Conservation (phyloP, 371 early-diverging fungal species). For the Syncephalis plumigaleata region DNA sequence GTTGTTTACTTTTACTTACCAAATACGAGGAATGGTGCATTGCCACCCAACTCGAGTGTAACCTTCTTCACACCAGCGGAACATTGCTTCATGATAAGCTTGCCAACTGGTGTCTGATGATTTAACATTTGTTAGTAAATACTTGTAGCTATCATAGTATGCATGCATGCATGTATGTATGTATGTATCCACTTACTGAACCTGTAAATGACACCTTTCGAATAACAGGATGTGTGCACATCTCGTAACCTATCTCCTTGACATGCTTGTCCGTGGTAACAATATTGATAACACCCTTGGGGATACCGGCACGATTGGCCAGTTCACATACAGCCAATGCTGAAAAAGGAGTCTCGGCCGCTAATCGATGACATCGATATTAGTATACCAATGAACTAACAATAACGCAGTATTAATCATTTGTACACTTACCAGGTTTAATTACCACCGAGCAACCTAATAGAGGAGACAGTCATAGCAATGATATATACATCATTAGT, state of each 20-base stretch:
- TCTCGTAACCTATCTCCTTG: slow-evolving; percentile 42
- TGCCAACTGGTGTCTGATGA: slow-evolving; percentile 43
- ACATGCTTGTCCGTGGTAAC: slow-evolving; percentile 43
- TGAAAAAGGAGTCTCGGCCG: slow-evolving; percentile 67
- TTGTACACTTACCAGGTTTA: slow-evolving; percentile 30
- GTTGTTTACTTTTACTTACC: too few species aligned
- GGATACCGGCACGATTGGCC: slow-evolving; percentile 65
- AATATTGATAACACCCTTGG: slow-evolving; percentile 73
- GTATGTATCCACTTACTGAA: slow-evolving; percentile 43
- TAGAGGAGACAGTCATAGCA: too few species aligned
- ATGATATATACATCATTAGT: too few species aligned
- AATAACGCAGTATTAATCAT: background rate
- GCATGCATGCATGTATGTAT: too few species aligned
- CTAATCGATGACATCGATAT: too few species aligned
- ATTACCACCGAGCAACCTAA: slow-evolving; percentile 51
- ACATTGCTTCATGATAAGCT: slow-evolving; percentile 48
- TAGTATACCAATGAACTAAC: too few species aligned
- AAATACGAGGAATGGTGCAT: slow-evolving; percentile 84
- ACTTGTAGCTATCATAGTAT: background rate
- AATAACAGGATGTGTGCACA: slow-evolving; percentile 41
- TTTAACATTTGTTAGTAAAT: background rate
- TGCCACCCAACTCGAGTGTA: slow-evolving; percentile 69
- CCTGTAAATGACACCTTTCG: slow-evolving; percentile 72
- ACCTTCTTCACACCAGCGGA: slow-evolving; percentile 57
- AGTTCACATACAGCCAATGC: slow-evolving; percentile 61